phyloP scores from a whole-genome alignment of 768 basidiomycete genomes.

The Termitomyces bulborhizus region DNA sequence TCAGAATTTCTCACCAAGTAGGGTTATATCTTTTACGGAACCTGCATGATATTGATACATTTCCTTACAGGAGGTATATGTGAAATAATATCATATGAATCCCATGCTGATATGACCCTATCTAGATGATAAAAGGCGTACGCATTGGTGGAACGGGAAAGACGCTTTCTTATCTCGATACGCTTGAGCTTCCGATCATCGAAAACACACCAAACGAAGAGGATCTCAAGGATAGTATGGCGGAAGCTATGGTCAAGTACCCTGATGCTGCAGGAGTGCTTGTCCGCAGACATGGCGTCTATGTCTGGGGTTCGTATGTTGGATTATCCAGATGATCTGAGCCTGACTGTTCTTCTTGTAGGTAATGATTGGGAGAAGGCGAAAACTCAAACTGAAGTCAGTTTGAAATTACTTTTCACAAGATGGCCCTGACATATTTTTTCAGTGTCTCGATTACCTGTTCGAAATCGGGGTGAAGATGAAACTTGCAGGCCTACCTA shows the following conservation, averaged over 20 bases:
- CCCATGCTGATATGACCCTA: neutral
- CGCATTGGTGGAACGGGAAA: slow-evolving; percentile 68
- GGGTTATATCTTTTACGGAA: slow-evolving; percentile 9
- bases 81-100: neutral
- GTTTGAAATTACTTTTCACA: neutral
- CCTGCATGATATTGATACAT: slow-evolving; percentile 4
- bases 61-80: slow-evolving; percentile 33
- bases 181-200: slow-evolving; percentile 81
- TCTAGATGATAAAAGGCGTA: slow-evolving; percentile 89
- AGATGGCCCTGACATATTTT: slow-evolving; percentile 8
- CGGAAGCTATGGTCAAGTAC: slow-evolving; percentile 71
- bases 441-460: slow-evolving; percentile 82
- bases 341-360: slow-evolving; percentile 16
- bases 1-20: slow-evolving; percentile 81
- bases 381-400: slow-evolving; percentile 80
- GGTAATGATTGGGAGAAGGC: slow-evolving; percentile 80
- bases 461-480: slow-evolving; percentile 86
- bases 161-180: slow-evolving; percentile 81
- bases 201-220: slow-evolving; percentile 90
- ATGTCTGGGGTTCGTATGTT: slow-evolving; percentile 69
- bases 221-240: slow-evolving; percentile 86
- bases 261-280: slow-evolving; percentile 76
- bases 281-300: slow-evolving; percentile 75
- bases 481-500: slow-evolving; percentile 57
- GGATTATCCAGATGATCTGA: neutral